Conservation (phyloP, 1,139 yeast genomes). For the Candida pseudocylindracea region DNA sequence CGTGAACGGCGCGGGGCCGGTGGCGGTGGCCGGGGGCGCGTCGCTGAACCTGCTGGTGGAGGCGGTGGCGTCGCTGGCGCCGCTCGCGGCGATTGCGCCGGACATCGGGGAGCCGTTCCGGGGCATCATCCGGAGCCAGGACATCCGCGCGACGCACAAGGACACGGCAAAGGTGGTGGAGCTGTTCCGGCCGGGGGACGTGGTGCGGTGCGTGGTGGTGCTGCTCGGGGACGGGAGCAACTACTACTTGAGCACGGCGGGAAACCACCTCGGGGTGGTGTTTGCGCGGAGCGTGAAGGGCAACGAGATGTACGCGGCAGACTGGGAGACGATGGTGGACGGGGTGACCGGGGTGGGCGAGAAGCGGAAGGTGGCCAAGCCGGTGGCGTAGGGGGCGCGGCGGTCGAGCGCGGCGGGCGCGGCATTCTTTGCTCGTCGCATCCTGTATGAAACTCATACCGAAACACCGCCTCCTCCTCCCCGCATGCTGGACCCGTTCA, state of each 20-base stretch:
- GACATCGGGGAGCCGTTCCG: conserved; percentile 84
- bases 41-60: conserved; percentile 16
- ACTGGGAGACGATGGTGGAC: conserved; percentile 90
- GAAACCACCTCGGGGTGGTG: conserved; percentile 83
- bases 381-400: too few species aligned
- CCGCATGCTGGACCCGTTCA: neutral
- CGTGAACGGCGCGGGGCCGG: conserved; percentile 26
- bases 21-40: conserved; percentile 29
- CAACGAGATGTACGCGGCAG: conserved; percentile 67
- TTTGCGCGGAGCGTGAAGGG: conserved; percentile 57
- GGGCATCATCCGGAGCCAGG: conserved; percentile 75
- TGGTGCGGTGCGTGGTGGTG: conserved; percentile 60
- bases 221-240: conserved; percentile 88
- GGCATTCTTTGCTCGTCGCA: too few species aligned
- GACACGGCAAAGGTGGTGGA: conserved; percentile 67
- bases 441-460: too few species aligned
- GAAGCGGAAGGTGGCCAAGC: conserved; percentile 82
- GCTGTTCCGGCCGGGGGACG: conserved; percentile 80
- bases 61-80: conserved; percentile 21
- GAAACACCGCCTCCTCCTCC: too few species aligned
- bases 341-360: conserved; percentile 55
- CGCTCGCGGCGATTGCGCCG: conserved; percentile 18
- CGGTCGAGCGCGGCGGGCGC: too few species aligned
- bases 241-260: conserved; percentile 75
- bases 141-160: conserved; percentile 76